Conservation (phyloP, 257 asterid genomes). For the Petunia axillaris region DNA sequence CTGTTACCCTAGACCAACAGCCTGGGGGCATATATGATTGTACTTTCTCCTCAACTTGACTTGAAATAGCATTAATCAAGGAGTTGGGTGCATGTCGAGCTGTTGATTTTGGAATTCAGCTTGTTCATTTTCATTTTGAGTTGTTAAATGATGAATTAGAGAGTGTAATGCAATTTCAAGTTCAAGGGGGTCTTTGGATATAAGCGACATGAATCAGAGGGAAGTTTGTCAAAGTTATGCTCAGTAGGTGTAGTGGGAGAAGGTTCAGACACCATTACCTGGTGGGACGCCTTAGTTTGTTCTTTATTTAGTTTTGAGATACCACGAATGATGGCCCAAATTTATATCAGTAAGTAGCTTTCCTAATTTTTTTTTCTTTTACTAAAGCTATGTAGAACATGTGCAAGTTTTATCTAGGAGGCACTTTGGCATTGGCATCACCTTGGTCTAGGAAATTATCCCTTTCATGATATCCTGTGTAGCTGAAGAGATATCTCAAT, state of each 20-base stretch:
- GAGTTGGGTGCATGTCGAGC: neutral
- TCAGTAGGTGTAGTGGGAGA: neutral
- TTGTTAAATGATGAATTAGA: neutral
- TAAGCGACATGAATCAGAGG: neutral
- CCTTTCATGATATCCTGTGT: neutral
- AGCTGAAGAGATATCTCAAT: neutral
- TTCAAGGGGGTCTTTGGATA: neutral
- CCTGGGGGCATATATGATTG: no score
- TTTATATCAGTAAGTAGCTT: neutral
- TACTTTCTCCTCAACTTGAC: neutral
- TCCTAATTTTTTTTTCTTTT: neutral
- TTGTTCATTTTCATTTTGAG: neutral
- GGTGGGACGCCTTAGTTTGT: neutral
- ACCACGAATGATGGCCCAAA: neutral
- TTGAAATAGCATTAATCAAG: neutral
- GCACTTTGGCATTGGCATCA: neutral
- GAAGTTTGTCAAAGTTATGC: neutral
- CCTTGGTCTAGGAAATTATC: neutral
- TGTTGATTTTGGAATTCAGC: neutral
- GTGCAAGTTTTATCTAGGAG: neutral
- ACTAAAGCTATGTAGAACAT: neutral
- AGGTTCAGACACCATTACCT: neutral
- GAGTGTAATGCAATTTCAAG: neutral
- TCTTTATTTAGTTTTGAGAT: neutral
- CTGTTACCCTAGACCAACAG: no score